phyloP scores from a whole-genome alignment of 305 asterid genomes.

The Fraxinus nigra region DNA sequence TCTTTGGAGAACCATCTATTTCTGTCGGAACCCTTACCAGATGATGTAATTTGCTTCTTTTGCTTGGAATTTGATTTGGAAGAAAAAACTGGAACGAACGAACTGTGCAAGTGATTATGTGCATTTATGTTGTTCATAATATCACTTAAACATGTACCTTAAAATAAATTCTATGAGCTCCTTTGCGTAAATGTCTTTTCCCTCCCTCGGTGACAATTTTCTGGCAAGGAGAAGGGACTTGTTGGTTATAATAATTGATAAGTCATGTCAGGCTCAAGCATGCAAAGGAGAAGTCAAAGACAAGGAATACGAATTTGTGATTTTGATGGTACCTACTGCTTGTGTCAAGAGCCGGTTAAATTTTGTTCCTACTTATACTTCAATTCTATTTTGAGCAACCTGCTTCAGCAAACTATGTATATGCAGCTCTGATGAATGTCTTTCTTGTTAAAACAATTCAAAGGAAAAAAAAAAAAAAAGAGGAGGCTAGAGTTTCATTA shows the following conservation, averaged over 20 bases:
- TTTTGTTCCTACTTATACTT: background rate
- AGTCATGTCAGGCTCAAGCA: background rate
- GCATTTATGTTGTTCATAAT: background rate
- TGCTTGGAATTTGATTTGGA: slow-evolving; percentile 29
- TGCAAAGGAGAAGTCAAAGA: background rate
- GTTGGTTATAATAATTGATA: background rate
- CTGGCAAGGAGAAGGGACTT: no score
- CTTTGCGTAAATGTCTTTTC: background rate
- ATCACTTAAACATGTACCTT: background rate
- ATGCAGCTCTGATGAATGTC: background rate
- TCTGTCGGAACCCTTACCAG: slow-evolving; percentile 22
- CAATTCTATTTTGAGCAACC: background rate
- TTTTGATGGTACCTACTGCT: background rate
- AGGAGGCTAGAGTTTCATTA: no score
- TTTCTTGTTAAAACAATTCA: background rate
- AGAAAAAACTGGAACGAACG: slow-evolving; percentile 6
- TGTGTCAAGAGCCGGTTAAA: background rate
- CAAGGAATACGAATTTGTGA: background rate
- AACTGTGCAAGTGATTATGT: slow-evolving; percentile 18
- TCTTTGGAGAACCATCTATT: slow-evolving; percentile 30
- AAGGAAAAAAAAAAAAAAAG: no score
- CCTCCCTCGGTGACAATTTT: background rate
- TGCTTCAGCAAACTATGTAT: background rate
- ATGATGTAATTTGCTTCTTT: slow-evolving; percentile 19
- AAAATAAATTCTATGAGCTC: background rate